Evolutionary conservation across 2,329 filamentous ascomycete species (phyloP).

Genomic region (Orbilia ellipsospora): DNA sequence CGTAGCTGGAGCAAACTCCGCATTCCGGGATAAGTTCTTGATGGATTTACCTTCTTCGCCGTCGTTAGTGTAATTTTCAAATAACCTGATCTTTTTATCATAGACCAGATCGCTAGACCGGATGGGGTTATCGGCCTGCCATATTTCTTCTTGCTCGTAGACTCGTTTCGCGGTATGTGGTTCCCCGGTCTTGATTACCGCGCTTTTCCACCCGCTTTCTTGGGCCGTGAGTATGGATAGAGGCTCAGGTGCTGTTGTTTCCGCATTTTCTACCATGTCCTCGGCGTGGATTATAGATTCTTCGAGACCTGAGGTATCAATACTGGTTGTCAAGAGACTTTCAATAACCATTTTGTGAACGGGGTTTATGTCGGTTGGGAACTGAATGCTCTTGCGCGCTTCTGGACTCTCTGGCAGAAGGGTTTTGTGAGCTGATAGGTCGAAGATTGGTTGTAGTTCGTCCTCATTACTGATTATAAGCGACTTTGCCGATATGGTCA

Average conservation of each 20-base stretch:
- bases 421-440: too few species aligned
- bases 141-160: conserved; percentile 34
- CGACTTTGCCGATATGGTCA: too few species aligned
- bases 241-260: conserved; percentile 15
- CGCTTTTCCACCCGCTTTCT: conserved; percentile 15
- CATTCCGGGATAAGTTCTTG: not conserved
- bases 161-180: conserved; percentile 23
- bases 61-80: conserved; percentile 7
- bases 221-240: conserved; percentile 4
- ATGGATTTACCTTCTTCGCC: not conserved
- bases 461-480: too few species aligned
- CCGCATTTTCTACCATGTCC: too few species aligned
- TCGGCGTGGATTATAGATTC: too few species aligned
- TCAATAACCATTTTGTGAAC: conserved; percentile 12
- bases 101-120: conserved; percentile 13
- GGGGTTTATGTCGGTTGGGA: conserved; percentile 20
- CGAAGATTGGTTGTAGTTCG: too few species aligned
- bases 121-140: conserved; percentile 3
- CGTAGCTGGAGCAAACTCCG: not conserved
- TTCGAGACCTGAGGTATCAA: not conserved
- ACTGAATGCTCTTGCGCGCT: conserved; percentile 3
- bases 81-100: conserved; percentile 21
- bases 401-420: not conserved
- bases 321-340: conserved; percentile 7
- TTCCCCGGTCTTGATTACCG: conserved; percentile 2